A percentile compares a stretch with the other conserved stretches of the same genome.
Conservation (phyloP, 2,329 filamentous ascomycete genomes). For the Whalleya microplaca region DNA sequence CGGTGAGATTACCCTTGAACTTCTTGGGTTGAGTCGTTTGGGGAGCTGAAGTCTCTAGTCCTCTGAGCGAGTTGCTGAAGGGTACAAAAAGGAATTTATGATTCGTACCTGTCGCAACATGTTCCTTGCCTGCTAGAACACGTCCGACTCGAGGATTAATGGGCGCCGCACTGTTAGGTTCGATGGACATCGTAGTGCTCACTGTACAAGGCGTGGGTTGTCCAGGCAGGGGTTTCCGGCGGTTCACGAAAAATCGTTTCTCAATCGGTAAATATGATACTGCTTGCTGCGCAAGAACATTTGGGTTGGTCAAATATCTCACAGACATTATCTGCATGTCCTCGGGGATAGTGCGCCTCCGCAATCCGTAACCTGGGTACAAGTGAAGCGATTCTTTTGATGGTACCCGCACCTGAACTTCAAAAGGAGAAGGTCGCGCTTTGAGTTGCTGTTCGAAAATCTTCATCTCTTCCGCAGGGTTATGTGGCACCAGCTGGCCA, state of each 20-base stretch:
- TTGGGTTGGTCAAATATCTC: slow-evolving; percentile 17
- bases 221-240: background rate
- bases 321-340: background rate
- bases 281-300: slow-evolving; percentile 14
- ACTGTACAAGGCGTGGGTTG: background rate
- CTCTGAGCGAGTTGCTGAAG: slow-evolving; percentile 8
- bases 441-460: slow-evolving; percentile 10
- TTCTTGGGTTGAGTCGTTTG: background rate
- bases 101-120: background rate
- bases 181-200: background rate
- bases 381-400: background rate
- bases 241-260: background rate
- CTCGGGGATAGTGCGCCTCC: no score
- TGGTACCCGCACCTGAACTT: slow-evolving; percentile 7
- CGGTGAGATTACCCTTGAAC: slow-evolving; percentile 12
- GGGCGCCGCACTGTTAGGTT: slow-evolving; percentile 7
- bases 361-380: background rate
- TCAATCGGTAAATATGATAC: slow-evolving; percentile 10
- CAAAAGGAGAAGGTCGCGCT: slow-evolving; percentile 4
- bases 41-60: background rate
- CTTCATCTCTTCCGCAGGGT: slow-evolving; percentile 15
- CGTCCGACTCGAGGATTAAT: slow-evolving; percentile 10
- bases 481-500: slow-evolving; percentile 2
- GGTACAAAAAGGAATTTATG: slow-evolving; percentile 9
- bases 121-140: background rate